Base-by-base conservation (phyloP, 2,329 filamentous ascomycete genomes). In the Plenodomus lindquistii region DNA sequence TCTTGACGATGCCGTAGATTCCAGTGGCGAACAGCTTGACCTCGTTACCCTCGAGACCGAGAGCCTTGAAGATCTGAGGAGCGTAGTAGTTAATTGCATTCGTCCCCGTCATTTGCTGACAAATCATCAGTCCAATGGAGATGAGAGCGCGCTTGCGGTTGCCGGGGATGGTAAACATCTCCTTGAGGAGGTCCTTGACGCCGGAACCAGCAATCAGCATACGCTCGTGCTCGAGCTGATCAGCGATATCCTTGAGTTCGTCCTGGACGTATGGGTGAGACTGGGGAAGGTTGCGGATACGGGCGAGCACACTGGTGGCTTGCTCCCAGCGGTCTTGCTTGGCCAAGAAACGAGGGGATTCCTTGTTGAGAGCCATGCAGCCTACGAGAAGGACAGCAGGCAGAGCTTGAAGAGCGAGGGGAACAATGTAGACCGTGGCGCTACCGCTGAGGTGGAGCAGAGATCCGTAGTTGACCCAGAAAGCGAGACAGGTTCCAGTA, bases 1-100 rank as follows among this genome's bases (percentile, higher is more conserved):
- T 84, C 70, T 90, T 90, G 46, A 88, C 82, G 44, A 89, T 79
- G 4, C 87, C 87, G 65, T 89, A 90, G 56, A 90, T 81, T 35
- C 87, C 87, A 0, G 87, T 89, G 4, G 87, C 86, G 66, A 90
- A 88, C 19, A 90, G 81, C 16, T 81, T 82, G 35, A 81, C 78
- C 34, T 79, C 69, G 5, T 79, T 84, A 11, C 77, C 79, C 1
- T 63, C 73, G 46, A 90, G 77, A 16, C 87, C 87, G 2, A 89
- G 76, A 57, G 83, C 79, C 37, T 75, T 73, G 74, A 90, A 90
- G 59, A 90, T 89, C 46, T 82, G 79, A 0, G 87, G 87, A 0
- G 85, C 83, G 58, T 89, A 87, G 73, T 87, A 87, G 66, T 86
- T 71, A 55, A 72, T 72, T 20, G 70, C 70, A 17, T 73, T 73